phyloP scores from a whole-genome alignment of 441 rosid genomes.

The Syzygium malaccense region DNA sequence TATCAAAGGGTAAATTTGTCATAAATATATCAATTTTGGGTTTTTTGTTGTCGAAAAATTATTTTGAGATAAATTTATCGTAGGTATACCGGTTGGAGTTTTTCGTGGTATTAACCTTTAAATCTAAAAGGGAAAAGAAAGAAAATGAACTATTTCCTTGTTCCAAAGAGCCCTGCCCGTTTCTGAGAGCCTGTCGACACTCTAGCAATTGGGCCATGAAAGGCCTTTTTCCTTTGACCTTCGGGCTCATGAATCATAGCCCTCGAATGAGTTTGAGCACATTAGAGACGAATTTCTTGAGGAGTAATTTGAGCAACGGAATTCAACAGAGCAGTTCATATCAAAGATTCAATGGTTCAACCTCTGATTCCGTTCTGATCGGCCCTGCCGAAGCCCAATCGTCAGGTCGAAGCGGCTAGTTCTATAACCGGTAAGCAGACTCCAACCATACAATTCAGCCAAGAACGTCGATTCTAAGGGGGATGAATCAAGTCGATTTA shows the following conservation, averaged over 20 bases:
- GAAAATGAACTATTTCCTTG: neutral
- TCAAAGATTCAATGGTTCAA: too few species aligned
- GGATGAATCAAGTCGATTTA: neutral
- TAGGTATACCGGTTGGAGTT: too few species aligned
- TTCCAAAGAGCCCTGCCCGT: neutral
- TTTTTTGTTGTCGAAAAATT: too few species aligned
- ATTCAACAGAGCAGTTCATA: neutral
- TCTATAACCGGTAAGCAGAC: neutral
- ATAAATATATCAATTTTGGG: too few species aligned
- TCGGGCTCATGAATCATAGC: neutral
- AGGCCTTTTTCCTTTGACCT: neutral
- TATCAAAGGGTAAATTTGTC: too few species aligned
- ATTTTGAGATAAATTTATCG: too few species aligned
- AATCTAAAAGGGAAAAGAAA: too few species aligned
- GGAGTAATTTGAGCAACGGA: neutral
- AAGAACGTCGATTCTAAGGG: neutral
- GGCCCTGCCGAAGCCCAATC: neutral
- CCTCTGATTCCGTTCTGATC: neutral
- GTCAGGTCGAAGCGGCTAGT: neutral
- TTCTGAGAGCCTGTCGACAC: neutral
- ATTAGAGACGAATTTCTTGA: neutral
- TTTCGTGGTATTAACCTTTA: neutral
- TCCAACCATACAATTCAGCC: neutral
- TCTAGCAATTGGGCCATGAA: neutral
- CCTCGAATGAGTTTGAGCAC: neutral